Evolutionary conservation across 495 filamentous ascomycete genomes (phyloP).

Genomic region (Xylaria castorea): DNA sequence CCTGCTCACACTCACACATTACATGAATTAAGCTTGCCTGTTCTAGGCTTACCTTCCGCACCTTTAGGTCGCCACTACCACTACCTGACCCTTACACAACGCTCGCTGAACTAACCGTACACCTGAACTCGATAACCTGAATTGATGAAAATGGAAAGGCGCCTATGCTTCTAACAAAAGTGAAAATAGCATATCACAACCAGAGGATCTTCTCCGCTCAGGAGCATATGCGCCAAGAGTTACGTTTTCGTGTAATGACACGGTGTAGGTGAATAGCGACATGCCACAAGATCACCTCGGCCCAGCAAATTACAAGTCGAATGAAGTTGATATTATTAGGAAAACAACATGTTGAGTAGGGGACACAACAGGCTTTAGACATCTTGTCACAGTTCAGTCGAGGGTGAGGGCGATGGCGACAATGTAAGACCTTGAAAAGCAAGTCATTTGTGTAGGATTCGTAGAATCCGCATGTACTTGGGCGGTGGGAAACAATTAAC

Average conservation of each 20-base stretch:
- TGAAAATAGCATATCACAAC: not conserved
- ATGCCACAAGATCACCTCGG: not conserved
- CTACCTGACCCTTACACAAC: not conserved
- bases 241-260: not conserved
- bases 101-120: not conserved
- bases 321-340: not conserved
- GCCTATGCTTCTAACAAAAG: not conserved
- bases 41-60: not conserved
- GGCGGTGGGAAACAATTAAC: slow-evolving; percentile 44
- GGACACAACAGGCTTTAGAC: not conserved
- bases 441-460: slow-evolving; percentile 26
- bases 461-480: slow-evolving; percentile 40
- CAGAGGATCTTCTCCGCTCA: not conserved
- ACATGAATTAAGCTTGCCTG: not conserved
- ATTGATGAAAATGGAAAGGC: not conserved
- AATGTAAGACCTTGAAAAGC: slow-evolving; percentile 23
- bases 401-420: not conserved
- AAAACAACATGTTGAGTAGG: not conserved
- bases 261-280: not conserved
- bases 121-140: not conserved
- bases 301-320: not conserved
- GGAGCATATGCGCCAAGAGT: not conserved
- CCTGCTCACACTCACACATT: not conserved
- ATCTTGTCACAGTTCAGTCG: not conserved
- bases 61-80: not conserved